Evolutionary conservation across 345 rosid species (phyloP).

Genomic region (Stellera chamaejasme): DNA sequence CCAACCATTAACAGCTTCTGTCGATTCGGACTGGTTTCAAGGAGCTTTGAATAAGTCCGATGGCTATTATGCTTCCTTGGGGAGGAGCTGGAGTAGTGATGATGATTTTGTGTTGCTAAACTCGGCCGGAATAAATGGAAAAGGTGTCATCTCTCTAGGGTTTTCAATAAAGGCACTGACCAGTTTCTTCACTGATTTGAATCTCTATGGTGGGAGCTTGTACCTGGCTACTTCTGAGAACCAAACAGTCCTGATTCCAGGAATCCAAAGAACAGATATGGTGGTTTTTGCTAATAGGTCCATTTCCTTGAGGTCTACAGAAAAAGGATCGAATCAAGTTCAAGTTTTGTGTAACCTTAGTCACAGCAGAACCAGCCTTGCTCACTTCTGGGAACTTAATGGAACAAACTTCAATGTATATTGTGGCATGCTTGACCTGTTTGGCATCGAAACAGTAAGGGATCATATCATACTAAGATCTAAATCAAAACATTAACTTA

Average conservation of each 20-base stretch:
- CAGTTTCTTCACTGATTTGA: slow-evolving; percentile 10
- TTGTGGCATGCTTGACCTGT: slow-evolving; percentile 24
- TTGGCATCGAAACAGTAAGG: slow-evolving; percentile 31
- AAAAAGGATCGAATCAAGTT: neutral
- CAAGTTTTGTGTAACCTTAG: slow-evolving; percentile 16
- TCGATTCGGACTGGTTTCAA: slow-evolving; percentile 27
- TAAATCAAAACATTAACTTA: neutral
- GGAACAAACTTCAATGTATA: slow-evolving; percentile 11
- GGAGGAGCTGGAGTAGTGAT: slow-evolving; percentile 20
- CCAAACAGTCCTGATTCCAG: slow-evolving; percentile 21
- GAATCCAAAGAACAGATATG: slow-evolving; percentile 12
- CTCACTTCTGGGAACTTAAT: slow-evolving; percentile 9
- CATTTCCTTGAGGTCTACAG: slow-evolving; percentile 7
- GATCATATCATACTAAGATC: neutral
- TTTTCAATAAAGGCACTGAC: slow-evolving; percentile 21
- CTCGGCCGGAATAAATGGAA: slow-evolving; percentile 16
- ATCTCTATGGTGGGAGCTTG: slow-evolving; percentile 31
- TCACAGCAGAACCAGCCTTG: neutral
- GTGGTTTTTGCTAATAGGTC: slow-evolving; percentile 3
- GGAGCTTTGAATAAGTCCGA: slow-evolving; percentile 19
- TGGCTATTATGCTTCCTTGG: slow-evolving; percentile 25
- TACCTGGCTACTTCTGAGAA: slow-evolving; percentile 25
- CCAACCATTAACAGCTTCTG: neutral
- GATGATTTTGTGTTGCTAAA: slow-evolving; percentile 22
- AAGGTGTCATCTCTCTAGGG: slow-evolving; percentile 29